Percentiles rank a stretch among this genome's conserved stretches.
Conservation (phyloP, 495 filamentous ascomycete species). For the Penicillium verhagenii region DNA sequence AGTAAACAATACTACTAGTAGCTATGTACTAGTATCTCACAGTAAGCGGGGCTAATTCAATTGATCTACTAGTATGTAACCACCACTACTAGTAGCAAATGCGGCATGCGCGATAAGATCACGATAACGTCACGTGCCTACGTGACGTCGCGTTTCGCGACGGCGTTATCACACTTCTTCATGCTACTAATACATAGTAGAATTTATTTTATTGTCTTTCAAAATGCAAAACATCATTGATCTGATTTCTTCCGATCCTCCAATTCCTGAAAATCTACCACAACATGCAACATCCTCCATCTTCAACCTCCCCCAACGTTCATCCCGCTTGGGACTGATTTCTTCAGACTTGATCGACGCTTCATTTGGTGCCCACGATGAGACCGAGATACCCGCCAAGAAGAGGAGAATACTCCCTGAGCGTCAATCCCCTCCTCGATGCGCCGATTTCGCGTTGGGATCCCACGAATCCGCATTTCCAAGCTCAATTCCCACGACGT, state of each 20-base stretch:
- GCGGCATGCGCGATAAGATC: conserved; percentile 9
- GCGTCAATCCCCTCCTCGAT: conserved; percentile 1
- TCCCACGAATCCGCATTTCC: neutral
- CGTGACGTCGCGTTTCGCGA: conserved; percentile 26
- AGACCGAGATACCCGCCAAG: conserved; percentile 38
- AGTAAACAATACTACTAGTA: no score
- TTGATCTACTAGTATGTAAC: no score
- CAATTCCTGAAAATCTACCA: conserved; percentile 15
- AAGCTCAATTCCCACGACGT: conserved; percentile 23
- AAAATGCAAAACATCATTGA: conserved; percentile 47
- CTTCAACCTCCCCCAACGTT: conserved; percentile 11
- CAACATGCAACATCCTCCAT: conserved; percentile 3
- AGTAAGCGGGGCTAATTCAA: no score
- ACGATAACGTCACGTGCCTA: conserved; percentile 24
- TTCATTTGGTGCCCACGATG: conserved; percentile 34
- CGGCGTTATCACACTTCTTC: conserved; percentile 12
- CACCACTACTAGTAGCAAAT: no score
- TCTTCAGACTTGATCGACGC: conserved; percentile 54
- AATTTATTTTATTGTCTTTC: no score
- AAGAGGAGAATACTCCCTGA: conserved; percentile 41
- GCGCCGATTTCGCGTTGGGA: neutral
- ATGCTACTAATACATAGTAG: conserved; percentile 4
- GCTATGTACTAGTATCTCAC: no score
- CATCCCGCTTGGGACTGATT: conserved; percentile 19
- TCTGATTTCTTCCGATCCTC: conserved; percentile 43